Conservation (phyloP, 176 grass and related monocot species). For the Avena insularis region DNA sequence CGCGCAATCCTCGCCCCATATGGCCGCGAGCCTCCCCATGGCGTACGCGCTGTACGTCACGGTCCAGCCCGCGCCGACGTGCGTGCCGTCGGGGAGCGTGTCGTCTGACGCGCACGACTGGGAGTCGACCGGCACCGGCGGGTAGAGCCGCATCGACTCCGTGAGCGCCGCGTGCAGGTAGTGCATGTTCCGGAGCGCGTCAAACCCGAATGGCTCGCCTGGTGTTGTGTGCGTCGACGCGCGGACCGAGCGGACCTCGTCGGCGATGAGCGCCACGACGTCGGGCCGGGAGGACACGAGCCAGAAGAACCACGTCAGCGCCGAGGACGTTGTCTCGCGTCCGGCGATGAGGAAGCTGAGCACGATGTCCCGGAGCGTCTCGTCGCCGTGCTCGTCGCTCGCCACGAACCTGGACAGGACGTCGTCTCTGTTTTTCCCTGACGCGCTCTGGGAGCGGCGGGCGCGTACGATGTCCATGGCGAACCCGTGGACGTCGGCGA, state of each 20-base stretch:
- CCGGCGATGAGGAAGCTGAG: constrained; percentile 18
- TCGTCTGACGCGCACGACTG: constrained; percentile 59
- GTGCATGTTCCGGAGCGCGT: constrained; percentile 52
- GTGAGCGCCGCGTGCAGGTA: constrained; percentile 67
- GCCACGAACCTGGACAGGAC: constrained; percentile 50
- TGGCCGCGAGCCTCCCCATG: constrained; percentile 6
- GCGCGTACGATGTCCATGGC: constrained; percentile 52
- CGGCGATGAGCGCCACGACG: constrained; percentile 34
- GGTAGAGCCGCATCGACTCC: constrained; percentile 64
- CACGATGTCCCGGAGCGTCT: constrained; percentile 15
- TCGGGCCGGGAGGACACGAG: constrained; percentile 30
- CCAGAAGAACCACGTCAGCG: constrained; percentile 28
- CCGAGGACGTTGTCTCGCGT: constrained; percentile 14
- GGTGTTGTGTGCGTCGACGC: background rate
- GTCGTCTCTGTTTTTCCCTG: constrained; percentile 29
- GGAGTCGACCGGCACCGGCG: constrained; percentile 51
- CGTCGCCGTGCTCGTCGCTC: constrained; percentile 27
- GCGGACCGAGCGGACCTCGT: constrained; percentile 37
- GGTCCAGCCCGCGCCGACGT: background rate
- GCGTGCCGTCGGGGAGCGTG: constrained; percentile 32
- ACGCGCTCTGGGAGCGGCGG: constrained; percentile 24
- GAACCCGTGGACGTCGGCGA: constrained; percentile 46
- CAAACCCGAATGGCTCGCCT: constrained; percentile 44
- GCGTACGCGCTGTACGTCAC: constrained; percentile 17
- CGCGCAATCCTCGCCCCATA: constrained; percentile 25